phyloP scores from a whole-genome alignment of 768 basidiomycete genomes.

The Kondoa subrosea region DNA sequence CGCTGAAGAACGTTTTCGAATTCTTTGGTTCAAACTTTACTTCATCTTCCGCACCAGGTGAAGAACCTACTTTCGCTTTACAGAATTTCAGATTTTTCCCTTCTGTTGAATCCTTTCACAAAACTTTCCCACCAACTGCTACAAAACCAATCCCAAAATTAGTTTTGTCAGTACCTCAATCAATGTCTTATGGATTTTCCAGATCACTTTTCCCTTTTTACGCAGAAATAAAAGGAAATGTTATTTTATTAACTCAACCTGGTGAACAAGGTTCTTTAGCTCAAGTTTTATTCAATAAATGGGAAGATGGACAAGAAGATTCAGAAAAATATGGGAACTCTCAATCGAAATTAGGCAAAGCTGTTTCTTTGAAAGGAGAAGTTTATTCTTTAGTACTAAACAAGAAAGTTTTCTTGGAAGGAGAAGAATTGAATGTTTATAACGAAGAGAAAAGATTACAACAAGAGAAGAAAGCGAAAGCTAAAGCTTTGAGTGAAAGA shows the following conservation, averaged over 20 bases:
- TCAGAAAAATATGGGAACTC: slow-evolving; percentile 65
- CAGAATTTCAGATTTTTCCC: neutral
- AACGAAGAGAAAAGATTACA: slow-evolving; percentile 55
- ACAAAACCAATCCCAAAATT: slow-evolving; percentile 53
- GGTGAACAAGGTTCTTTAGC: slow-evolving; percentile 66
- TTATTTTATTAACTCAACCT: slow-evolving; percentile 65
- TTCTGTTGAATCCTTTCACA: neutral
- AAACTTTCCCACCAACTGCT: slow-evolving; percentile 39
- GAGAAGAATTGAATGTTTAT: slow-evolving; percentile 67
- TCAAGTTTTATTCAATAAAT: slow-evolving; percentile 60
- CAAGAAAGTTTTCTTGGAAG: slow-evolving; percentile 73
- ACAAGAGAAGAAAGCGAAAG: slow-evolving; percentile 69
- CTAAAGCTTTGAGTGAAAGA: slow-evolving; percentile 64
- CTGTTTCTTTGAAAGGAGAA: slow-evolving; percentile 53
- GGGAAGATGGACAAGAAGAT: slow-evolving; percentile 65
- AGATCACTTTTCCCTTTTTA: slow-evolving; percentile 64
- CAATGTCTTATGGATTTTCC: slow-evolving; percentile 80
- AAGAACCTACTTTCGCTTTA: neutral
- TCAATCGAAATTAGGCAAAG: slow-evolving; percentile 62
- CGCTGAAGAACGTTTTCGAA: slow-evolving; percentile 93
- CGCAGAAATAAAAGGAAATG: slow-evolving; percentile 63
- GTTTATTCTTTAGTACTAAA: too few species aligned
- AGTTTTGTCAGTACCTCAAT: slow-evolving; percentile 80
- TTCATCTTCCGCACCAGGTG: neutral
- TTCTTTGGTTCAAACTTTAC: slow-evolving; percentile 59